Evolutionary conservation across 305 asterid species (phyloP).

Genomic region (Fraxinus baroniana): DNA sequence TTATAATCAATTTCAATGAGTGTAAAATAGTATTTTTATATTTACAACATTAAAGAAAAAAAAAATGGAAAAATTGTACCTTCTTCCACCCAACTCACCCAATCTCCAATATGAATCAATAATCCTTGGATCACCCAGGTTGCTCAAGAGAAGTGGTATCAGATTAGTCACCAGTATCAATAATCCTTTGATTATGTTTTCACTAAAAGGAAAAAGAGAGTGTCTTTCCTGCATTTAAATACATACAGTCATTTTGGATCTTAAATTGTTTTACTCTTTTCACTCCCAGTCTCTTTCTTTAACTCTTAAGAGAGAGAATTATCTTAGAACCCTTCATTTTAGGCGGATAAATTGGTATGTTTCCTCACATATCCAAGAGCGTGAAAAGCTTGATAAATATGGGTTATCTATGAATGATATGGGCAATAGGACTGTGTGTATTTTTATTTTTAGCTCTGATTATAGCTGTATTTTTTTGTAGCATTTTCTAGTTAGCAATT

Average conservation of each 20-base stretch:
- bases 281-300: neutral
- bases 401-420: neutral
- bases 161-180: too few relatives aligned
- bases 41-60: too few relatives aligned
- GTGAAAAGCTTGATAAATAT: neutral
- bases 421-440: conserved; percentile 15
- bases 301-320: neutral
- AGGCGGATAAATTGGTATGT: neutral
- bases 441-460: conserved; percentile 15
- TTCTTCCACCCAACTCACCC: too few relatives aligned
- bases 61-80: too few relatives aligned
- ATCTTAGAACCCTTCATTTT: neutral
- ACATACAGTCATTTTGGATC: neutral
- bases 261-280: neutral
- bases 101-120: too few relatives aligned
- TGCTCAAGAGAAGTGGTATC: too few relatives aligned
- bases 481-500: conserved; percentile 7
- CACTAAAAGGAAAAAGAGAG: neutral
- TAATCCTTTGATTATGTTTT: neutral
- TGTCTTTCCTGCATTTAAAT: neutral
- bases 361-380: neutral
- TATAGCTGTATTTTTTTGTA: conserved; percentile 4
- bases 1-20: too few relatives aligned
- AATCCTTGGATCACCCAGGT: too few relatives aligned
- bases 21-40: too few relatives aligned